Percentiles rank a stretch among this genome's conserved stretches.
These are phyloP conservation scores for Gnomoniopsis smithogilvyi DNA, from an alignment of 2,329 filamentous ascomycete genomes.

Conservation along the genomic window DNA sequence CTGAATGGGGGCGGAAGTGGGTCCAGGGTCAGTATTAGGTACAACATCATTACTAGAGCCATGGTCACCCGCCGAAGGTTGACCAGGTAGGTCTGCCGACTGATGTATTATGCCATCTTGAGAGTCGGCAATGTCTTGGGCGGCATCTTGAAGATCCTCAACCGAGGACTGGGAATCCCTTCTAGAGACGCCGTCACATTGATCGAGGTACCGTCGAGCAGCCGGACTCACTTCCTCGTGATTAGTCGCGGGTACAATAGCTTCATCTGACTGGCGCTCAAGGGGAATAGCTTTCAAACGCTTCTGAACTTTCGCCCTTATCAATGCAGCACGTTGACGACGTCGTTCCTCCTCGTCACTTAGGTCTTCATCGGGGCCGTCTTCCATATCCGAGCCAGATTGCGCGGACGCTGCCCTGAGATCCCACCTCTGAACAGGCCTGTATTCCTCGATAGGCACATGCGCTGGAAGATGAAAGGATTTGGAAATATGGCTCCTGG, in stretches of 20 bases:
- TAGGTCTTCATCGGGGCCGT: conserved; percentile 30
- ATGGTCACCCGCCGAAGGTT: background rate
- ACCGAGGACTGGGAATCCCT: conserved; percentile 20
- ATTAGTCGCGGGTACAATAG: conserved; percentile 33
- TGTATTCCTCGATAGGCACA: conserved; percentile 1
- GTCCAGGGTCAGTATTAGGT: conserved; percentile 9
- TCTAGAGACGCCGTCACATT: conserved; percentile 18
- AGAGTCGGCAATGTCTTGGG: conserved; percentile 7
- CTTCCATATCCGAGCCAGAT: background rate
- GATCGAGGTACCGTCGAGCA: conserved; percentile 20
- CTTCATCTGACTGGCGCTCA: conserved; percentile 27
- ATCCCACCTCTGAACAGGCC: background rate
- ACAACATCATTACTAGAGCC: conserved; percentile 11
- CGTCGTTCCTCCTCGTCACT: conserved; percentile 34
- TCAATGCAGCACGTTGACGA: conserved; percentile 33
- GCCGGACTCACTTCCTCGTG: conserved; percentile 18
- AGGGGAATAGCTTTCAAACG: conserved; percentile 41
- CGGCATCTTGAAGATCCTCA: conserved; percentile 19
- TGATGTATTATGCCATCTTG: background rate
- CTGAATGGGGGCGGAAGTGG: conserved; percentile 4
- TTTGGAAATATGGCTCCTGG: background rate
- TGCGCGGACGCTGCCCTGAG: background rate
- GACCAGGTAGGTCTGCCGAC: background rate
- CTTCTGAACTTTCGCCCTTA: conserved; percentile 36
- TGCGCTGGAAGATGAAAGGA: background rate